A percentile compares a stretch with the other conserved stretches of the same genome.
Evolutionary conservation across 164 flowering plant genomes (phyloP).

Genomic region (Annona squamosa): DNA sequence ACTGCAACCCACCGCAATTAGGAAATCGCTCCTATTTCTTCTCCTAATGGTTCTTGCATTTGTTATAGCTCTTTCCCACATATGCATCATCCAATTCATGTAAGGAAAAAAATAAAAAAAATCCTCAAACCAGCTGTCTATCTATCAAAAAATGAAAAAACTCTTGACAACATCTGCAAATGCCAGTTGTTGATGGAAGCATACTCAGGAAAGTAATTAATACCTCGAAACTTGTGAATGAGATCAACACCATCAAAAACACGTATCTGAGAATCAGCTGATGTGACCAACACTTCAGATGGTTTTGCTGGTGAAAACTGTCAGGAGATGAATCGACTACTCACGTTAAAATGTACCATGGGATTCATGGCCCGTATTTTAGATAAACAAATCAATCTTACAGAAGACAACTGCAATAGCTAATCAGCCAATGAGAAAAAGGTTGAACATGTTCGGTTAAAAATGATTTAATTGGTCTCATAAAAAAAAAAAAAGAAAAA

Average conservation of each 20-base stretch:
- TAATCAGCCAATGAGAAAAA: background rate
- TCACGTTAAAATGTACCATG: background rate
- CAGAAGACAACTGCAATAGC: background rate
- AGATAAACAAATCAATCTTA: background rate
- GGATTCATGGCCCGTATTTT: background rate
- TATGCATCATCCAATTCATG: too few relatives aligned
- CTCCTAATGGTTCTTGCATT: too few relatives aligned
- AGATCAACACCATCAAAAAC: constrained; percentile 47
- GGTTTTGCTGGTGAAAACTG: constrained; percentile 70
- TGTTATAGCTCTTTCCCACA: too few relatives aligned
- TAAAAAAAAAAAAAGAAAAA: too few relatives aligned
- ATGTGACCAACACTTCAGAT: constrained; percentile 70
- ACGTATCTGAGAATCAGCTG: constrained; percentile 77
- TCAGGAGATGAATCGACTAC: constrained; percentile 10
- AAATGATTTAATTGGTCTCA: too few relatives aligned
- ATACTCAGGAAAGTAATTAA: too few relatives aligned
- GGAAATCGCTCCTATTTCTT: too few relatives aligned
- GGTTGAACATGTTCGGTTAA: background rate
- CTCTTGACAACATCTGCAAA: background rate
- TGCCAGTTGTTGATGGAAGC: background rate
- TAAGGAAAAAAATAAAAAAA: too few relatives aligned
- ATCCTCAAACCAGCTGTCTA: background rate
- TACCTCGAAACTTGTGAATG: constrained; percentile 73
- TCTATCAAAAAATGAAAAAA: background rate
- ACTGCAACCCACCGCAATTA: too few relatives aligned